Evolutionary conservation across 1,284 basidiomycete genomes (phyloP), one percentile per base, ranked within the genome.

Genomic region (Pseudozyma hubeiensis): DNA sequence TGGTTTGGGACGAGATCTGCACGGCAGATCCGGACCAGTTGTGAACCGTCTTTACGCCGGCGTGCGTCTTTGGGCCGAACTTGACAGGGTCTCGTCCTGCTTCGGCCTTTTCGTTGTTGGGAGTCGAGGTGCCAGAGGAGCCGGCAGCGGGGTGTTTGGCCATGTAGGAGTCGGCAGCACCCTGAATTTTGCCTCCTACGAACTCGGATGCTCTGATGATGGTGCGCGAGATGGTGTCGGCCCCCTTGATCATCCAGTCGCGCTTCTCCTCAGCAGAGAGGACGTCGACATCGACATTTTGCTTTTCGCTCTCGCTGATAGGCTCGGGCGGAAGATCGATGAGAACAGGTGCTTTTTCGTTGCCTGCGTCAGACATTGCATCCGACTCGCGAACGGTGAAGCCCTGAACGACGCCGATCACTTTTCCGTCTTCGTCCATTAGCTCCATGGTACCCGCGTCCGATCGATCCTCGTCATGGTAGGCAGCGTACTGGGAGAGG

Each of bases 201-300:
- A 75, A 68, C 3, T 76, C 64, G 16, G 79, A 77, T 0, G 82
- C 79, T 19, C 81, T 69, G 47, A 84, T 60, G 47, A 85, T 74
- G 9, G 74, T 78, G 6, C 71, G 69, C 0, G 80, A 82, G 37
- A 85, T 65, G 44, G 60, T 75, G 40, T 83, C 75, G 7, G 79
- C 84, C 8, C 73, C 66, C 13, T 43, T 39, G 31, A 79, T 57
- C 53, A 80, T 56, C 78, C 78, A 80, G 31, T 80, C 75, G 29
- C 49, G 60, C 46, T 59, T 67, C n/a, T 68, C 70, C 11, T 67
- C 64, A 2, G 48, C 52, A 2, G 71, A 66, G 34, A 67, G 64
- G 3, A 74, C 64, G 19, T 64, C 65, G 13, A 71, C 72, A 11
- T 72, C 45, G 29, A 66, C 31, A 35, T 69, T 53, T 48, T 74